Evolutionary conservation across 1,284 basidiomycete species (phyloP).

Genomic region (Jaminaea rosea): DNA sequence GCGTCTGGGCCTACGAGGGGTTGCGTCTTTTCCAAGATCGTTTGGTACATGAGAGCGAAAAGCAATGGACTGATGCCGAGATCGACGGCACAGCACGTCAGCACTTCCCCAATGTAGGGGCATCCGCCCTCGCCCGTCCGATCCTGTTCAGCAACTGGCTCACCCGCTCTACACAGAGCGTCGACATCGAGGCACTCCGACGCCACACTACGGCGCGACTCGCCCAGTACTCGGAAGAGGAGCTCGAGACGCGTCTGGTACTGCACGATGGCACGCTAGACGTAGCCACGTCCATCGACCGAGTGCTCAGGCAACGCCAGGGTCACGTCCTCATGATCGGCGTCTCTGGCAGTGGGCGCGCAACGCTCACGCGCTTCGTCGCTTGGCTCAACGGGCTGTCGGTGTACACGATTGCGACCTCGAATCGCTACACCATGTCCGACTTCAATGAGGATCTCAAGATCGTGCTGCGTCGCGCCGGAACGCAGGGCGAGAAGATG

Average conservation of each 20-base stretch:
- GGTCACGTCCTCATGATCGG: slow-evolving; percentile 94
- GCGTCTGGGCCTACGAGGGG: slow-evolving; percentile 97
- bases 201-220: slow-evolving; percentile 95
- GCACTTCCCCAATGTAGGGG: slow-evolving; percentile 86
- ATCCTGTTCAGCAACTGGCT: slow-evolving; percentile 99
- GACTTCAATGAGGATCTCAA: slow-evolving; percentile 98
- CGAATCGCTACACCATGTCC: slow-evolving; percentile 94
- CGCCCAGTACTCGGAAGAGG: slow-evolving; percentile 57
- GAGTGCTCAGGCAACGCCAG: slow-evolving; percentile 97
- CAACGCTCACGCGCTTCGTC: slow-evolving; percentile 93
- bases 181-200: slow-evolving; percentile 81
- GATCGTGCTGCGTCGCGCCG: slow-evolving; percentile 80
- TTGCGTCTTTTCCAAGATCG: slow-evolving; percentile 96
- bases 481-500: slow-evolving; percentile 97
- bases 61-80: slow-evolving; percentile 79
- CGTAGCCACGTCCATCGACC: slow-evolving; percentile 91
- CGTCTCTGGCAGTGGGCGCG: slow-evolving; percentile 97
- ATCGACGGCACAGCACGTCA: slow-evolving; percentile 75
- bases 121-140: slow-evolving; percentile 65
- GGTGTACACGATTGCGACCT: slow-evolving; percentile 98
- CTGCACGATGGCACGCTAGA: slow-evolving; percentile 97
- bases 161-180: slow-evolving; percentile 90
- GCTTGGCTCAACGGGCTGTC: slow-evolving; percentile 99
- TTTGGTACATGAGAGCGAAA: slow-evolving; percentile 56
- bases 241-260: slow-evolving; percentile 94